These are phyloP conservation scores for Xylaria sp. DNA, from an alignment of 2,329 filamentous ascomycete genomes.

Conservation along the genomic window DNA sequence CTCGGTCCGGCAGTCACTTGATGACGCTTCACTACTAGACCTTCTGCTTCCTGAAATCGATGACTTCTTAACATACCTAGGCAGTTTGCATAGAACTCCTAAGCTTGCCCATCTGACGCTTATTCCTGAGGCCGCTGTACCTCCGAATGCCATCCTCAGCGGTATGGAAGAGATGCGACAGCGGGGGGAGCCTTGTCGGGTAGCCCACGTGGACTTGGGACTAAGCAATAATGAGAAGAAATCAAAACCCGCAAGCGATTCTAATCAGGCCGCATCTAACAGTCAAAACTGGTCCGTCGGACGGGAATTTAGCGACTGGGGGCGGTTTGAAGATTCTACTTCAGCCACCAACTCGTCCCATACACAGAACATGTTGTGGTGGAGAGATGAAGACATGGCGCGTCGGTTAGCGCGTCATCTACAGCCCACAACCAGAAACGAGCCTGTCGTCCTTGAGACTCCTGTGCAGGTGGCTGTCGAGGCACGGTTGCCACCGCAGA, in stretches of 20 bases:
- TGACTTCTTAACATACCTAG: constrained; percentile 54
- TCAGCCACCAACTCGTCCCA: constrained; percentile 11
- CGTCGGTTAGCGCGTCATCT: constrained; percentile 57
- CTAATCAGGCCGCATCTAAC: neutral
- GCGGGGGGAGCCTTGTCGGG: constrained; percentile 44
- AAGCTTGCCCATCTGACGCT: constrained; percentile 56
- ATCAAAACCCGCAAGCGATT: neutral
- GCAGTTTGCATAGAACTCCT: constrained; percentile 47
- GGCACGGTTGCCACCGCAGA: constrained; percentile 45
- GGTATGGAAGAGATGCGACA: constrained; percentile 46
- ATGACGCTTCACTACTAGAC: constrained; percentile 54
- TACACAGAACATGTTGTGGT: constrained; percentile 53
- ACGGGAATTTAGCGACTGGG: constrained; percentile 58
- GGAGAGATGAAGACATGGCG: constrained; percentile 59
- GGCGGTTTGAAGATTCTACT: constrained; percentile 51
- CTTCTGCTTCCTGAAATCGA: constrained; percentile 56
- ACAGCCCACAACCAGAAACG: constrained; percentile 49
- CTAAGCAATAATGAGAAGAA: constrained; percentile 29
- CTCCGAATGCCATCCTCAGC: constrained; percentile 42
- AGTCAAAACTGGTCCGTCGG: constrained; percentile 35
- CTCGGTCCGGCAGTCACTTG: constrained; percentile 49
- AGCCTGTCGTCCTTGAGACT: constrained; percentile 22
- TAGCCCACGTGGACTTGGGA: constrained; percentile 38
- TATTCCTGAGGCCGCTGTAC: constrained; percentile 56
- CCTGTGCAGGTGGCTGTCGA: constrained; percentile 48